phyloP scores from a whole-genome alignment of 768 basidiomycete species.

The Tricholoma matsutake region DNA sequence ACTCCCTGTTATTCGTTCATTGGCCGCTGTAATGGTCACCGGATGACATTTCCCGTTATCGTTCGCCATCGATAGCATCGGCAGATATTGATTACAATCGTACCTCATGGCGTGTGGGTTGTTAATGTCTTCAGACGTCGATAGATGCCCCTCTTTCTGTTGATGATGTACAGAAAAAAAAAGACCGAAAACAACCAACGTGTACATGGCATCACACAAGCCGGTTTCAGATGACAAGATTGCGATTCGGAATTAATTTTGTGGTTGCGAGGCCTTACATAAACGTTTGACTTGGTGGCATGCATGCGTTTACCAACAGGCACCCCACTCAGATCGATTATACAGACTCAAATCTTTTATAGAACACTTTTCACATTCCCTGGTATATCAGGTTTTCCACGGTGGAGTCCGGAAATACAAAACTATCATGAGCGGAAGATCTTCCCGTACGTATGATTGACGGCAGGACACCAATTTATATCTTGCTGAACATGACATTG shows the following conservation, averaged over 20 bases:
- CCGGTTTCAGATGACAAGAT: too few relatives aligned
- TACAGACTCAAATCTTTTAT: constrained; percentile 1
- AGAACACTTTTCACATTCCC: constrained; percentile 51
- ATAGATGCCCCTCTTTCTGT: background rate
- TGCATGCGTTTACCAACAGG: constrained; percentile 4
- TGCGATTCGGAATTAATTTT: background rate
- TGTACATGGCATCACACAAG: background rate
- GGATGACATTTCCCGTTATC: constrained; percentile 7
- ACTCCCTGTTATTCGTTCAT: constrained; percentile 6
- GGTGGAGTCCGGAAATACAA: constrained; percentile 47
- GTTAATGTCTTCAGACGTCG: background rate
- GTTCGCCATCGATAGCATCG: constrained; percentile 9
- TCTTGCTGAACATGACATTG: constrained; percentile 9
- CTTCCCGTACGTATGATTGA: constrained; percentile 67
- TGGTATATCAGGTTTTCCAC: constrained; percentile 42
- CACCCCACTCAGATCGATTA: constrained; percentile 6
- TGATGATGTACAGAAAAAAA: background rate
- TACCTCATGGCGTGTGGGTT: background rate
- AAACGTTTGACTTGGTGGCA: background rate
- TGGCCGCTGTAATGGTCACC: background rate
- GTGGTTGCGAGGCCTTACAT: constrained; percentile 9
- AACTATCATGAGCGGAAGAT: constrained; percentile 82
- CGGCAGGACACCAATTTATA: constrained; percentile 3
- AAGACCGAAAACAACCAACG: background rate
- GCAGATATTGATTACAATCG: background rate